Conservation (phyloP, 2,329 filamentous ascomycete species). For the Diaporthe ampelina region DNA sequence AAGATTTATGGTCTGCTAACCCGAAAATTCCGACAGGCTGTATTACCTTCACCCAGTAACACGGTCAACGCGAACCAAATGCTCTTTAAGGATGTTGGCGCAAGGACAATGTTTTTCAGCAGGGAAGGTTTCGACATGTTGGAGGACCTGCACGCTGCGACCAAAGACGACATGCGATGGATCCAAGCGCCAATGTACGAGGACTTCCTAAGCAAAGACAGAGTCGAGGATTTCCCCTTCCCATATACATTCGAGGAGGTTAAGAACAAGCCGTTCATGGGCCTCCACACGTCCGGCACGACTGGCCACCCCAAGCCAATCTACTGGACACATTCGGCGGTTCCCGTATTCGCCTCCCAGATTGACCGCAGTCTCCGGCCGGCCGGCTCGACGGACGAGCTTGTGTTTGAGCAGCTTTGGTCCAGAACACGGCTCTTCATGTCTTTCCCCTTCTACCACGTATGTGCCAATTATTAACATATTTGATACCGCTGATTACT, state of each 20-base stretch:
- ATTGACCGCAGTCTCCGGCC: slow-evolving; percentile 16
- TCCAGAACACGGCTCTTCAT: not conserved
- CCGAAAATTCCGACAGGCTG: not conserved
- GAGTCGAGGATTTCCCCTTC: slow-evolving; percentile 38
- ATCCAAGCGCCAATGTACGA: slow-evolving; percentile 32
- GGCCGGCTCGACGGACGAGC: not conserved
- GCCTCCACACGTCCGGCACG: slow-evolving; percentile 46
- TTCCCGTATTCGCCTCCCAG: slow-evolving; percentile 34
- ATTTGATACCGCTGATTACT: not conserved
- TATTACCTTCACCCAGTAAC: slow-evolving; percentile 34
- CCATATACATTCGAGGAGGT: slow-evolving; percentile 39
- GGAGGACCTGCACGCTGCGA: slow-evolving; percentile 36
- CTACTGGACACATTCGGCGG: slow-evolving; percentile 41
- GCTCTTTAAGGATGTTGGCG: slow-evolving; percentile 38
- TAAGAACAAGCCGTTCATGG: slow-evolving; percentile 42
- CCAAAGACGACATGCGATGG: slow-evolving; percentile 33
- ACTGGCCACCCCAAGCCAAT: slow-evolving; percentile 46
- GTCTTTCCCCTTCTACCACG: slow-evolving; percentile 36
- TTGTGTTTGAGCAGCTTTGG: slow-evolving; percentile 24
- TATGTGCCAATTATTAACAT: not conserved
- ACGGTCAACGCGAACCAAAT: slow-evolving; percentile 33
- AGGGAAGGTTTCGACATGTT: slow-evolving; percentile 38
- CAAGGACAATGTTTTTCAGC: slow-evolving; percentile 39
- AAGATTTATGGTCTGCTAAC: not conserved
- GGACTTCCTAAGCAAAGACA: slow-evolving; percentile 33